phyloP scores from a whole-genome alignment of 441 rosid species.

The Adansonia grandidieri region DNA sequence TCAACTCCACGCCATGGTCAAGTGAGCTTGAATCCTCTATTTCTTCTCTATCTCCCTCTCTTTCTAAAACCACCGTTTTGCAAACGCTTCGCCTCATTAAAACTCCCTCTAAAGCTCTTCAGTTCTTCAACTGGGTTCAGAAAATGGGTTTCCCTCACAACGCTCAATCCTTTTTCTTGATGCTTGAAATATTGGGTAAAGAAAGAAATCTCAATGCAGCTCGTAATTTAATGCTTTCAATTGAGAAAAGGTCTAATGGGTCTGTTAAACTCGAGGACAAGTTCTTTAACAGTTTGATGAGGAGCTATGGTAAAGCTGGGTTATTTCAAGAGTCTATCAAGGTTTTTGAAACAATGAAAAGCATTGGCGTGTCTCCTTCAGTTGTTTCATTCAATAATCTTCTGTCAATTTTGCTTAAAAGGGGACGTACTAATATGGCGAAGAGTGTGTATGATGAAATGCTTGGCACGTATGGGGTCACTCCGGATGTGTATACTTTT shows the following conservation, averaged over 20 bases:
- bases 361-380: slow-evolving; percentile 71
- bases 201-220: slow-evolving; percentile 69
- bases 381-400: slow-evolving; percentile 69
- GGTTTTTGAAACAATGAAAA: slow-evolving; percentile 69
- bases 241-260: slow-evolving; percentile 61
- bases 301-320: slow-evolving; percentile 68
- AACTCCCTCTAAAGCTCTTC: slow-evolving; percentile 53
- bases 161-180: slow-evolving; percentile 57
- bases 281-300: slow-evolving; percentile 69
- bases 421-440: slow-evolving; percentile 78
- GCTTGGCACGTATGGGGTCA: slow-evolving; percentile 69
- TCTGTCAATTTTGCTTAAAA: slow-evolving; percentile 58
- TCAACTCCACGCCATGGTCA: slow-evolving; percentile 60
- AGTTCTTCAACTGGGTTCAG: slow-evolving; percentile 66
- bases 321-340: slow-evolving; percentile 68
- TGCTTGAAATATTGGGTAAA: slow-evolving; percentile 70
- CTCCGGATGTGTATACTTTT: slow-evolving; percentile 66
- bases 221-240: slow-evolving; percentile 72
- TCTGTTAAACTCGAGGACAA: slow-evolving; percentile 58
- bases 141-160: slow-evolving; percentile 51
- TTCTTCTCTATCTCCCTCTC: slow-evolving; percentile 44
- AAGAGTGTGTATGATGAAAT: slow-evolving; percentile 72
- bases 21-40: slow-evolving; percentile 60
- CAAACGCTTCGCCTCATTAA: slow-evolving; percentile 62
- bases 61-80: slow-evolving; percentile 57